Evolutionary conservation across 192 early-diverging fungal genomes (phyloP).

Genomic region (Phycomyces blakesleeanus): DNA sequence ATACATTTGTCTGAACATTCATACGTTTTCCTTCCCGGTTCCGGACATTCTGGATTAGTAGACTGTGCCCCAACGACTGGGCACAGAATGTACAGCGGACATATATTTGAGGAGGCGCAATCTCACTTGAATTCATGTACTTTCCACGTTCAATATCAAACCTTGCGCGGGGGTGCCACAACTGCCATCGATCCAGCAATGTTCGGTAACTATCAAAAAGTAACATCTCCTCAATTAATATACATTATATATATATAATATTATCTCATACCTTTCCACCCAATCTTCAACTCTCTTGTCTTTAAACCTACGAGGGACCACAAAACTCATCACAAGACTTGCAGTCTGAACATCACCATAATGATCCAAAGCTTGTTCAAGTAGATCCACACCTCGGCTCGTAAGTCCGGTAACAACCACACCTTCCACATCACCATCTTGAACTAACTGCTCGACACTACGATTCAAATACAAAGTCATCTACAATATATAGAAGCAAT

Average conservation of each 20-base stretch:
- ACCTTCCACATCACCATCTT: conserved; percentile 72
- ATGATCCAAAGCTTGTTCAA: conserved; percentile 77
- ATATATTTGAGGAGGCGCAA: conserved; percentile 73
- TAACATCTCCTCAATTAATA: neutral
- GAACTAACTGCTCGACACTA: conserved; percentile 50
- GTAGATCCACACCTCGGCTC: conserved; percentile 61
- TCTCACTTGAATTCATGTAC: conserved; percentile 49
- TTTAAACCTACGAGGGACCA: conserved; percentile 53
- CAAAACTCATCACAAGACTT: conserved; percentile 61
- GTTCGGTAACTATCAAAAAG: conserved; percentile 61
- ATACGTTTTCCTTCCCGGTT: conserved; percentile 47
- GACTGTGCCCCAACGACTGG: conserved; percentile 55
- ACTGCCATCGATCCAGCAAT: conserved; percentile 83
- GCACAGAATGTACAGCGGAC: conserved; percentile 88
- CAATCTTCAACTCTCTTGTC: conserved; percentile 64
- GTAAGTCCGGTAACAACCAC: conserved; percentile 81
- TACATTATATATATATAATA: no score
- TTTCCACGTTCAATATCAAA: conserved; percentile 90
- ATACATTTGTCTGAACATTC: conserved; percentile 35
- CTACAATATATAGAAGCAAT: conserved; percentile 27
- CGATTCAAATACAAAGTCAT: conserved; percentile 61
- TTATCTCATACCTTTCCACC: conserved; percentile 58
- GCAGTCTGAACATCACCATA: conserved; percentile 93
- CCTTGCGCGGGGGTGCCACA: conserved; percentile 79
- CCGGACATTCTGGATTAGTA: conserved; percentile 44